Base-by-base conservation (phyloP, 805 yeast species). In the Lipomyces japonicus region DNA sequence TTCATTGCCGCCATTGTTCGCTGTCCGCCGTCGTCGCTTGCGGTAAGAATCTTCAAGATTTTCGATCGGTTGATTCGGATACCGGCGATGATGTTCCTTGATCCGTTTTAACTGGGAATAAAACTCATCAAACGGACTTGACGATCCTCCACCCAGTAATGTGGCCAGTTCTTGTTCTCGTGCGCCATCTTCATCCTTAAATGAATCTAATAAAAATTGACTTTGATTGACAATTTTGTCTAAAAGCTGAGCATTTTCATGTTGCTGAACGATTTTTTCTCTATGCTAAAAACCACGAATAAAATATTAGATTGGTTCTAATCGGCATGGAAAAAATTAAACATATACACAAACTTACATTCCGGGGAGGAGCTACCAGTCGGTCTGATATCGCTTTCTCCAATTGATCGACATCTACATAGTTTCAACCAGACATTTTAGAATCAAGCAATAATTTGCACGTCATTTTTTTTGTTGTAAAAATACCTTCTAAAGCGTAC, bases 301-400 rank as follows among this genome's bases (percentile, higher is more conserved):
- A 16, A 65, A 67, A 0, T 81, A 69, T 54, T 79, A 67, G 46
- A 73, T 71, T 47, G 68, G 68, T 30, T 63, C 65, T 3, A 58
- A 64, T 40, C 68, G 61, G 19, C 71, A 66, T 3, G 18, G 12
- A 18, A 39, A 19, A 16, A 28, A n/a, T 5, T 16, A 9, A 4
- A 42, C n/a, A n/a, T n/a, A 36, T 18, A 23, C 7, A 25, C n/a
- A 25, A 18, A 40, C 59, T 42, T 28, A 53, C 52, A 35, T 51
- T 44, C 16, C 46, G 18, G 36, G 59, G 44, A 57, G 63, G 18
- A 28, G 30, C 18, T 37, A 61, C 70, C 3, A 88, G 68, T 46
- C 97, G 70, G 41, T 75, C 75, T 0, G 83, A 66, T 0, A 88
- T 73, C 0, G 87, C 87, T 25, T 68, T 61, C 60, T 90, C 95